Conservation (phyloP, 2,329 filamentous ascomycete species). For the Claviceps arundinis region DNA sequence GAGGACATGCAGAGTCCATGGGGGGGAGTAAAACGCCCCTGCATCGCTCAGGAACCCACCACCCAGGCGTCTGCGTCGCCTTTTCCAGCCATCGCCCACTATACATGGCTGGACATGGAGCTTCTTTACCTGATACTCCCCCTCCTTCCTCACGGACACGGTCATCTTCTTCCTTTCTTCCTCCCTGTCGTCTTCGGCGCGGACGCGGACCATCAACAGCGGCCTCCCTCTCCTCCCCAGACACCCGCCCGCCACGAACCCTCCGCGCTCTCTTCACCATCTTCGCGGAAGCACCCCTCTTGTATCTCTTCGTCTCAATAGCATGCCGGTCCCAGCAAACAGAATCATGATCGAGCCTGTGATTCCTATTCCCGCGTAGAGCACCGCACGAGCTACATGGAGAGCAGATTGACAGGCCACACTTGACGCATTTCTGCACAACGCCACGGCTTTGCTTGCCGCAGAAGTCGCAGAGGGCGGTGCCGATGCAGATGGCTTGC, state of each 20-base stretch:
- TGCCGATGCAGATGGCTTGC: constrained; percentile 11
- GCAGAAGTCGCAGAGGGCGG: constrained; percentile 16
- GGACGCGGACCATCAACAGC: background rate
- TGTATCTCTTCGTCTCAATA: background rate
- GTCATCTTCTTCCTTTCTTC: background rate
- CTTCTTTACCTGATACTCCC: background rate
- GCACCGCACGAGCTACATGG: constrained; percentile 9
- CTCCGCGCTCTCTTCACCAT: background rate
- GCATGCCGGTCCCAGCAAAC: constrained; percentile 9
- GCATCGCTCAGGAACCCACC: background rate
- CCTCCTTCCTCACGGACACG: background rate
- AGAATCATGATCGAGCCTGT: constrained; percentile 9
- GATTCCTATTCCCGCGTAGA: constrained; percentile 9
- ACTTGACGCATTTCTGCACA: constrained; percentile 13
- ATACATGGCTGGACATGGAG: too few species aligned
- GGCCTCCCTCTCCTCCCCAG: background rate
- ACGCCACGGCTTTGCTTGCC: constrained; percentile 11
- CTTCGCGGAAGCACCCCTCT: background rate
- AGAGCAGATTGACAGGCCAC: constrained; percentile 13
- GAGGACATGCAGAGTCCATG: too few species aligned
- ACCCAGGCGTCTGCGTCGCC: constrained; percentile 1
- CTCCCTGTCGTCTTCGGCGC: background rate
- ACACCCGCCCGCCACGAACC: too few species aligned
- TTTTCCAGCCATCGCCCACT: background rate
- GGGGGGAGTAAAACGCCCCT: background rate